phyloP scores from a whole-genome alignment of 495 filamentous ascomycete genomes.

The Neurospora intermedia region DNA sequence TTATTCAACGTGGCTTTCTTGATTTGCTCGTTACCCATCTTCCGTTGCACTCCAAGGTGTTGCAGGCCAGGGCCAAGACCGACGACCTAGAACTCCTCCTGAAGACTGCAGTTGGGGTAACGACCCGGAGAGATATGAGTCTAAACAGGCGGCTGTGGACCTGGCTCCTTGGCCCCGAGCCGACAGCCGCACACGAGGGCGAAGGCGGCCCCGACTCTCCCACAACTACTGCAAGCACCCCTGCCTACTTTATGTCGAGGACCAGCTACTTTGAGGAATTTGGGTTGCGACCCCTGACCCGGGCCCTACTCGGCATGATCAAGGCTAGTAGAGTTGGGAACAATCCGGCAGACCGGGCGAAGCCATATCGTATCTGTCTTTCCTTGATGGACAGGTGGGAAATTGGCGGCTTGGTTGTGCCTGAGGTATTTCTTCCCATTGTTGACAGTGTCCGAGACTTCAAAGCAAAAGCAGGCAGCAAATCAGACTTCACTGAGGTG shows the following conservation, averaged over 20 bases:
- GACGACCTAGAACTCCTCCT: constrained; percentile 73
- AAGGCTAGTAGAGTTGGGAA: constrained; percentile 31
- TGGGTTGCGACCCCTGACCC: constrained; percentile 62
- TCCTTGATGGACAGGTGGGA: constrained; percentile 98
- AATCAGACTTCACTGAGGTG: constrained; percentile 71
- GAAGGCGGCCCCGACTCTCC: constrained; percentile 40
- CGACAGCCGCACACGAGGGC: constrained; percentile 31
- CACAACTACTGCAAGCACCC: constrained; percentile 33
- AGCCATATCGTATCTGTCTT: constrained; percentile 80
- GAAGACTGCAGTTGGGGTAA: constrained; percentile 72
- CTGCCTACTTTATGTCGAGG: constrained; percentile 32
- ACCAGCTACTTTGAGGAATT: constrained; percentile 71
- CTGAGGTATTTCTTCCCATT: constrained; percentile 78
- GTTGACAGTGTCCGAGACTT: constrained; percentile 66
- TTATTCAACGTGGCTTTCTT: constrained; percentile 88
- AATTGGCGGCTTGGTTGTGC: constrained; percentile 79
- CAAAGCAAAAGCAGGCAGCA: constrained; percentile 45
- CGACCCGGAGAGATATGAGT: constrained; percentile 86
- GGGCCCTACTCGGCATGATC: constrained; percentile 70
- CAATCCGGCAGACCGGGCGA: constrained; percentile 60
- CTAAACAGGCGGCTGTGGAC: constrained; percentile 88
- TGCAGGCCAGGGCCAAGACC: constrained; percentile 59
- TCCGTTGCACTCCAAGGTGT: constrained; percentile 73
- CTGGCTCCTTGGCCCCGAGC: constrained; percentile 89
- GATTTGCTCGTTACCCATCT: constrained; percentile 87